phyloP scores from a whole-genome alignment of 306 rosid species.

The Castanospermum australe region DNA sequence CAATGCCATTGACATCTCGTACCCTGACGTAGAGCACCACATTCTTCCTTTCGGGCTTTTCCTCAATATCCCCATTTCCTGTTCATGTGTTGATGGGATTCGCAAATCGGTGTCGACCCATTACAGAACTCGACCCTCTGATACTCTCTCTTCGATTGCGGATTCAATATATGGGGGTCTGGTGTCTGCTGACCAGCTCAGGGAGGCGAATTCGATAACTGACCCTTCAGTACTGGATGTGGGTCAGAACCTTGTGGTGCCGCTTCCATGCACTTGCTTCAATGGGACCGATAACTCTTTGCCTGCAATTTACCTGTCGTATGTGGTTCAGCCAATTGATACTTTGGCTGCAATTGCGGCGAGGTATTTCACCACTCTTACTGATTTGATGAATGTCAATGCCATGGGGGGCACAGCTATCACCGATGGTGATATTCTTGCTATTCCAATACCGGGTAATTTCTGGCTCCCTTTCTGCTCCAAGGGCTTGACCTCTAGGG shows the following conservation, averaged over 20 bases:
- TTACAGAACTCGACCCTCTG: slow-evolving; percentile 84
- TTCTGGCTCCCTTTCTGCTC: background rate
- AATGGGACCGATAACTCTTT: slow-evolving; percentile 88
- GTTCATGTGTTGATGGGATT: slow-evolving; percentile 92
- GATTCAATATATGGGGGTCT: slow-evolving; percentile 74
- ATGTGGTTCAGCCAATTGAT: slow-evolving; percentile 75
- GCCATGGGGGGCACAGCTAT: slow-evolving; percentile 85
- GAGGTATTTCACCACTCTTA: slow-evolving; percentile 73
- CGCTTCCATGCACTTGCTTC: slow-evolving; percentile 95
- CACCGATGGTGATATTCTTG: slow-evolving; percentile 72
- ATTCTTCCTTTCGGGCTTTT: slow-evolving; percentile 82
- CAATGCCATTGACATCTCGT: slow-evolving; percentile 86
- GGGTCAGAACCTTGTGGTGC: slow-evolving; percentile 81
- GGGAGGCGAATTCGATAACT: slow-evolving; percentile 77
- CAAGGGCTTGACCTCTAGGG: background rate
- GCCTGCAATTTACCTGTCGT: slow-evolving; percentile 89
- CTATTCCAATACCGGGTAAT: slow-evolving; percentile 85
- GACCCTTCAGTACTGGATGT: slow-evolving; percentile 84
- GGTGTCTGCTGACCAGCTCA: slow-evolving; percentile 90
- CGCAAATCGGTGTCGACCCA: slow-evolving; percentile 79
- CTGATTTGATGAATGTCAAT: slow-evolving; percentile 98
- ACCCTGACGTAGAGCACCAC: slow-evolving; percentile 94
- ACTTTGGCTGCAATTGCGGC: slow-evolving; percentile 67
- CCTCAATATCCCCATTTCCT: slow-evolving; percentile 77
- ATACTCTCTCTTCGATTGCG: slow-evolving; percentile 72